A percentile compares a stretch with the other conserved stretches of the same genome.
phyloP scores from a whole-genome alignment of 1,139 yeast species.

The Arxiozyma slooffiae region DNA sequence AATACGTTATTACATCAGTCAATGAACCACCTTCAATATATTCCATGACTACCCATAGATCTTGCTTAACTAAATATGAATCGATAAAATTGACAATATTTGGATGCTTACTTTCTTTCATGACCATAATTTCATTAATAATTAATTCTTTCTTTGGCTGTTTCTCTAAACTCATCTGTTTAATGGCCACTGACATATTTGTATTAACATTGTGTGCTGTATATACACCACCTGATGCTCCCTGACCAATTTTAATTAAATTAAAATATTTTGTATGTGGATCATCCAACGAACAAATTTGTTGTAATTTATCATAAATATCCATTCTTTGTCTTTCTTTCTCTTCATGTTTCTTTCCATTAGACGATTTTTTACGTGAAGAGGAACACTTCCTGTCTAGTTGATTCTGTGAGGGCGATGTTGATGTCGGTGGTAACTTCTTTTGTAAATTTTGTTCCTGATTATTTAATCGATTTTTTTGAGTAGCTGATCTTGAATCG shows the following conservation, averaged over 20 bases:
- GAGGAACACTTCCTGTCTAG: conserved; percentile 8
- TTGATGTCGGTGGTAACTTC: conserved; percentile 9
- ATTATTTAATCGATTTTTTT: background rate
- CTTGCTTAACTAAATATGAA: conserved; percentile 62
- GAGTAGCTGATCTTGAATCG: background rate
- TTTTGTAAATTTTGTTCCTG: background rate
- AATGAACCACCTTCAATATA: conserved; percentile 97
- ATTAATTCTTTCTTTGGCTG: conserved; percentile 95
- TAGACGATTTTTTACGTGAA: conserved; percentile 14
- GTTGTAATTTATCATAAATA: conserved; percentile 40
- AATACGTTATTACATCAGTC: conserved; percentile 90
- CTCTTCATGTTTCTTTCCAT: conserved; percentile 53
- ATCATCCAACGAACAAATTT: conserved; percentile 79
- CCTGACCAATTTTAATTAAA: conserved; percentile 84
- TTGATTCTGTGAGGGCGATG: background rate
- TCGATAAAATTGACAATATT: conserved; percentile 90
- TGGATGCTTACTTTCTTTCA: conserved; percentile 84
- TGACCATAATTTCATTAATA: conserved; percentile 84
- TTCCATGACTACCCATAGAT: conserved; percentile 97
- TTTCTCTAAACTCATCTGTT: conserved; percentile 85
- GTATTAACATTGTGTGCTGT: conserved; percentile 67
- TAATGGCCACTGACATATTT: conserved; percentile 72
- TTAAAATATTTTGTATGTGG: conserved; percentile 67
- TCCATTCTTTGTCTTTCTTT: conserved; percentile 43
- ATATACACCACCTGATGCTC: conserved; percentile 96